These are phyloP conservation scores for Alnus glutinosa DNA, from an alignment of 306 rosid species.

Conservation along the genomic window DNA sequence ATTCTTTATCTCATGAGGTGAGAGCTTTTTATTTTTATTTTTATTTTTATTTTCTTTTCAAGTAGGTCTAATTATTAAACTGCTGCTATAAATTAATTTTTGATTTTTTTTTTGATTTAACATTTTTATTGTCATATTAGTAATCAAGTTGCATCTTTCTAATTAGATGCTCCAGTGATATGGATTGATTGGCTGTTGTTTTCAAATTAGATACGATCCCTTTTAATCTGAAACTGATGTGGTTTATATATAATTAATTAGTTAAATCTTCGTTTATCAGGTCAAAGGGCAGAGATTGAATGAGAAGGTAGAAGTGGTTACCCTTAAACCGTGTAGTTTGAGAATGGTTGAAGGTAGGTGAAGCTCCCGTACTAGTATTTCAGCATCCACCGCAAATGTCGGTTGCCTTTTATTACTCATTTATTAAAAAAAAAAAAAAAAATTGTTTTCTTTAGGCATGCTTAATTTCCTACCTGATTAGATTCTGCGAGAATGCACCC, in stretches of 20 bases:
- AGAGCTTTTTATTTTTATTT: background rate
- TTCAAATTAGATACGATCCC: background rate
- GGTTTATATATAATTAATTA: background rate
- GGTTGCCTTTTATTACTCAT: slow-evolving; percentile 26
- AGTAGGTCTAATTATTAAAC: no score
- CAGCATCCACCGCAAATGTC: slow-evolving; percentile 24
- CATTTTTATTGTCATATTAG: no score
- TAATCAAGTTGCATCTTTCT: no score
- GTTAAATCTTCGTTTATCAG: slow-evolving; percentile 32
- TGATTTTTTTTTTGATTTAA: no score
- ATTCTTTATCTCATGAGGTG: slow-evolving; percentile 87
- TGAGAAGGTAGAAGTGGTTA: slow-evolving; percentile 67
- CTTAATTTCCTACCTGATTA: no score
- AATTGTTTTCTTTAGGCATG: no score
- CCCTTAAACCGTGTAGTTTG: slow-evolving; percentile 78
- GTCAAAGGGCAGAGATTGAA: slow-evolving; percentile 72
- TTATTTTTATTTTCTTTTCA: background rate
- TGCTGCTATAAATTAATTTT: no score
- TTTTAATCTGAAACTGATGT: background rate
- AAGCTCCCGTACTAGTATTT: slow-evolving; percentile 19
- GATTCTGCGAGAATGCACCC: no score
- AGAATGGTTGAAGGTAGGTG: slow-evolving; percentile 96
- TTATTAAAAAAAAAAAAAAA: background rate
- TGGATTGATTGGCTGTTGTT: background rate
- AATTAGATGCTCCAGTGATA: background rate